Evolutionary conservation across 2,329 filamentous ascomycete genomes (phyloP).

Genomic region (Fonsecaea erecta): DNA sequence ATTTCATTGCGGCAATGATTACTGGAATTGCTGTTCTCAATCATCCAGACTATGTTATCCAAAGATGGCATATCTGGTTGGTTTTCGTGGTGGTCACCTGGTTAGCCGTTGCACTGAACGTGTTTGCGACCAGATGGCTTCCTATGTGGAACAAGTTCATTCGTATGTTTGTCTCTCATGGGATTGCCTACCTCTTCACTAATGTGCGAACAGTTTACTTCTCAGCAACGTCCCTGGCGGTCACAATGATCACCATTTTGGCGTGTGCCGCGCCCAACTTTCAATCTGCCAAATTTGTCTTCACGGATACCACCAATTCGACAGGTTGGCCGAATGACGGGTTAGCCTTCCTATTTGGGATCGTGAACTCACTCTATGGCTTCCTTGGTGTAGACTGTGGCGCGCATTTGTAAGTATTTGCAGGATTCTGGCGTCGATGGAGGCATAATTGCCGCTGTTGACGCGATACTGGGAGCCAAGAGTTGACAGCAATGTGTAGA

Average conservation of each 20-base stretch:
- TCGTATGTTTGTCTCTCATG: slow-evolving; percentile 4
- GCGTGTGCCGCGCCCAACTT: slow-evolving; percentile 28
- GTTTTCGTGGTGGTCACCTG: slow-evolving; percentile 25
- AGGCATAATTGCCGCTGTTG: too few species aligned
- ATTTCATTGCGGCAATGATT: slow-evolving; percentile 30
- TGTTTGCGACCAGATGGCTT: slow-evolving; percentile 19
- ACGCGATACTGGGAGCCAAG: too few species aligned
- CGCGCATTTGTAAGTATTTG: slow-evolving; percentile 25
- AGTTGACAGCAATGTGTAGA: not conserved
- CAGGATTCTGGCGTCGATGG: too few species aligned
- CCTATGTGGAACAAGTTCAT: slow-evolving; percentile 26
- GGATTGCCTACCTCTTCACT: not conserved
- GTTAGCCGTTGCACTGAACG: slow-evolving; percentile 20
- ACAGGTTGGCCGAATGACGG: slow-evolving; percentile 45
- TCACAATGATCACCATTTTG: slow-evolving; percentile 36
- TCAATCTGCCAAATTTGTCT: slow-evolving; percentile 38
- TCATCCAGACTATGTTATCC: slow-evolving; percentile 13
- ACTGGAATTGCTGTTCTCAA: slow-evolving; percentile 20
- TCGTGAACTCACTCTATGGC: slow-evolving; percentile 34
- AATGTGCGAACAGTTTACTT: slow-evolving; percentile 17
- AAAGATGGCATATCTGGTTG: slow-evolving; percentile 27
- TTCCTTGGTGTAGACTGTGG: slow-evolving; percentile 29
- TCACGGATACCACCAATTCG: slow-evolving; percentile 47
- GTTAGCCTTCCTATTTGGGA: slow-evolving; percentile 38
- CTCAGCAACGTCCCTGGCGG: slow-evolving; percentile 27